phyloP scores from a whole-genome alignment of 192 early-diverging fungal species.

The Backusella australiensis region DNA sequence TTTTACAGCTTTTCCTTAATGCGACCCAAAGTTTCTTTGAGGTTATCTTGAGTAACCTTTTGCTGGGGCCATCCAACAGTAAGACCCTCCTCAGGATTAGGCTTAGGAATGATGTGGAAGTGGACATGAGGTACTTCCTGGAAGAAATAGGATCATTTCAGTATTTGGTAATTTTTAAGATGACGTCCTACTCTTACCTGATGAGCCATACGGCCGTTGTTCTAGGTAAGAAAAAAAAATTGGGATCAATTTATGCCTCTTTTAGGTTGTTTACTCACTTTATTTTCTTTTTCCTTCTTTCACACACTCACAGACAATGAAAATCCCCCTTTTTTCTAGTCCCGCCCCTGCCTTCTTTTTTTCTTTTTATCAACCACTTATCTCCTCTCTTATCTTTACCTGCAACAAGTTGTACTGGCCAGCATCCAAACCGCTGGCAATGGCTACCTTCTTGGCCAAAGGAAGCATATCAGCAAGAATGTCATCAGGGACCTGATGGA shows the following conservation, averaged over 20 bases:
- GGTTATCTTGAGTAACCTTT: constrained; percentile 21
- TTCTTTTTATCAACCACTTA: neutral
- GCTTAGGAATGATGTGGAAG: constrained; percentile 89
- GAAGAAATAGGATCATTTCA: constrained; percentile 12
- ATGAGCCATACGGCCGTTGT: constrained; percentile 56
- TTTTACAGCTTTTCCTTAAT: constrained; percentile 33
- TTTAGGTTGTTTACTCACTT: neutral
- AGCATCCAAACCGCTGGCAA: constrained; percentile 60
- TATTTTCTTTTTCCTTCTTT: neutral
- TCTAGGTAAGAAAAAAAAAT: constrained; percentile 30
- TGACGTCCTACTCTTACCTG: constrained; percentile 38
- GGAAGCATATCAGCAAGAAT: constrained; percentile 80
- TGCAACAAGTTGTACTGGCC: constrained; percentile 88
- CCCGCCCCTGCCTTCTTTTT: neutral
- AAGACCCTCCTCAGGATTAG: constrained; percentile 64
- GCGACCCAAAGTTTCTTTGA: constrained; percentile 14
- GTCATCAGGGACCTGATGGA: constrained; percentile 88
- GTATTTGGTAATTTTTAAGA: neutral
- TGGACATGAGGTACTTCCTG: constrained; percentile 91
- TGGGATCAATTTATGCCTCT: neutral
- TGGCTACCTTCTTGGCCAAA: constrained; percentile 85
- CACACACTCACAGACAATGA: neutral
- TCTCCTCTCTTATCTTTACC: constrained; percentile 28
- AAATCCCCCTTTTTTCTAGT: neutral
- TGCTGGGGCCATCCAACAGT: constrained; percentile 63